phyloP scores from a whole-genome alignment of 805 yeast species.

The Clavispora carvajalis region DNA sequence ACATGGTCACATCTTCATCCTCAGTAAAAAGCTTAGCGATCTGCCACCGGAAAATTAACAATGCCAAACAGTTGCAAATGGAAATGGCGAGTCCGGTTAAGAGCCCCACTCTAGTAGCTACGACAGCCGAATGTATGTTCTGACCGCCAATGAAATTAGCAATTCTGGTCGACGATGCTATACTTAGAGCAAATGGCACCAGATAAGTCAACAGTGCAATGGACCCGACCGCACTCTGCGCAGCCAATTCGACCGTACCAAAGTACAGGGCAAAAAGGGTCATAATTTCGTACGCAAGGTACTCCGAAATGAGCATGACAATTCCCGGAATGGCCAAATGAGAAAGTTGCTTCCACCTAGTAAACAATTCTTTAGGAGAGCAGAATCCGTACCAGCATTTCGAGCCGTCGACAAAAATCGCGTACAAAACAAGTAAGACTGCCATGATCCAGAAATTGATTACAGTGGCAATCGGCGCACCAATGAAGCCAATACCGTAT shows the following conservation, averaged over 20 bases:
- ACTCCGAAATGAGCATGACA: constrained; percentile 42
- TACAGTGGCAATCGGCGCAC: constrained; percentile 41
- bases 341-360: constrained; percentile 31
- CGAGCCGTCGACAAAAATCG: constrained; percentile 47
- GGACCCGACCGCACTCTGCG: constrained; percentile 47
- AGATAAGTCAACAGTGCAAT: constrained; percentile 41
- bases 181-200: constrained; percentile 44
- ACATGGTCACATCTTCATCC: constrained; percentile 50
- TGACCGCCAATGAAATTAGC: constrained; percentile 43
- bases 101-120: constrained; percentile 30
- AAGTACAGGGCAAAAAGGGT: constrained; percentile 42
- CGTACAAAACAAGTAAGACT: constrained; percentile 31
- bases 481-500: constrained; percentile 37
- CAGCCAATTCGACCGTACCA: constrained; percentile 47
- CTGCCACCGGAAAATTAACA: constrained; percentile 42
- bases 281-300: constrained; percentile 43
- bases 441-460: constrained; percentile 40
- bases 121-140: constrained; percentile 32
- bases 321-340: constrained; percentile 42
- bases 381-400: constrained; percentile 66
- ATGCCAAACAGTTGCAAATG: constrained; percentile 35
- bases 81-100: constrained; percentile 27
- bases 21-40: constrained; percentile 57
- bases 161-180: constrained; percentile 40
- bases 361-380: constrained; percentile 31